Evolutionary conservation across 352 stramenopile species (phyloP).

Genomic region (Pythium pectinolyticum): DNA sequence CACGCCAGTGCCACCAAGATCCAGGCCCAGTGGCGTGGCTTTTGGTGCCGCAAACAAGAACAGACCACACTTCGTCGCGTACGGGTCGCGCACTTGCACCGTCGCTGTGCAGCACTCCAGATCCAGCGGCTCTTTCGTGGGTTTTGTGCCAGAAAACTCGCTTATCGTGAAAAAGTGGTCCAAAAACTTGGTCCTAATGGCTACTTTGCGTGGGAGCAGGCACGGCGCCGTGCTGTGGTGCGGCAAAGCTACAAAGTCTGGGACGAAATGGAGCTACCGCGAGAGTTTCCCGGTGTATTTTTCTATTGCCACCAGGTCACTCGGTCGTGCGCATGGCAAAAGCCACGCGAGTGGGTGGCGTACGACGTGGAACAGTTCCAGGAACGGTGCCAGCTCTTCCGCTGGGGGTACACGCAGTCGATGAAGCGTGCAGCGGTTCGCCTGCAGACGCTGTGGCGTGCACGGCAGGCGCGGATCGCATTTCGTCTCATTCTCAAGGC

Average conservation of each 20-base stretch:
- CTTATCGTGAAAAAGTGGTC: constrained; percentile 49
- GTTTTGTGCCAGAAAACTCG: constrained; percentile 35
- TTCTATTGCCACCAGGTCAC: constrained; percentile 83
- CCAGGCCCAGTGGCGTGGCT: constrained; percentile 51
- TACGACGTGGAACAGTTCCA: constrained; percentile 47
- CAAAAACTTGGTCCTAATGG: constrained; percentile 43
- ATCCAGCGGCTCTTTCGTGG: constrained; percentile 70
- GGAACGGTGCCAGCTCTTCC: constrained; percentile 49
- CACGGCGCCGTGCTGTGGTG: constrained; percentile 30
- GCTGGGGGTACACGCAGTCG: constrained; percentile 63
- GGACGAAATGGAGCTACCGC: constrained; percentile 61
- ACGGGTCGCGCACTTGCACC: constrained; percentile 28
- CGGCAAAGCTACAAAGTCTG: constrained; percentile 63
- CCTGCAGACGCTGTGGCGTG: constrained; percentile 60
- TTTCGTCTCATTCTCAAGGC: constrained; percentile 64
- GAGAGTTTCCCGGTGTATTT: constrained; percentile 46
- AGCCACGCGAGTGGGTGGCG: constrained; percentile 54
- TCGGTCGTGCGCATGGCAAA: constrained; percentile 60
- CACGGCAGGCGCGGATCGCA: constrained; percentile 48
- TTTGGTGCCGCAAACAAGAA: constrained; percentile 37
- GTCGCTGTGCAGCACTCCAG: constrained; percentile 30
- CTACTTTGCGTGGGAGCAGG: constrained; percentile 68
- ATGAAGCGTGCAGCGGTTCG: constrained; percentile 51
- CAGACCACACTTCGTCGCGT: constrained; percentile 5
- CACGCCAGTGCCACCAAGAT: constrained; percentile 46